Evolutionary conservation across 805 yeast genomes (phyloP).

Genomic region (Crinitomyces ghanaensis): DNA sequence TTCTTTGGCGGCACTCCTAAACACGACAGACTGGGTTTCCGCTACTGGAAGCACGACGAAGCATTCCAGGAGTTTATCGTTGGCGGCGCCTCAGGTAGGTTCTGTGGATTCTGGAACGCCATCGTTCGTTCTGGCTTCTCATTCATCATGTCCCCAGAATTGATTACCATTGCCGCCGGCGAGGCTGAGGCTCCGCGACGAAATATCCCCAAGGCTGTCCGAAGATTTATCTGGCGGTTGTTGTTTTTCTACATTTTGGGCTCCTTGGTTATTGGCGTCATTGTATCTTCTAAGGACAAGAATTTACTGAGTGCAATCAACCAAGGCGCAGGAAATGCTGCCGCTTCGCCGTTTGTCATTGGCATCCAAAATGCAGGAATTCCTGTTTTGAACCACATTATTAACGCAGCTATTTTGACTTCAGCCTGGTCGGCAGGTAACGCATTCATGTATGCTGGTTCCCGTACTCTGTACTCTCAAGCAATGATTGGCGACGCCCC

Average conservation of each 20-base stretch:
- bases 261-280: constrained; percentile 59
- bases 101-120: constrained; percentile 53
- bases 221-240: constrained; percentile 62
- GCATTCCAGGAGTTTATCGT: constrained; percentile 39
- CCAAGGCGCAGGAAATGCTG: constrained; percentile 52
- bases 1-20: constrained; percentile 42
- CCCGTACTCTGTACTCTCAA: constrained; percentile 45
- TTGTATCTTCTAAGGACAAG: constrained; percentile 58
- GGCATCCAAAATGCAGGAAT: constrained; percentile 45
- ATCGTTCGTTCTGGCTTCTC: constrained; percentile 61
- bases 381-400: constrained; percentile 39
- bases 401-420: constrained; percentile 43
- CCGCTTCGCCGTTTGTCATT: constrained; percentile 50
- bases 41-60: constrained; percentile 36
- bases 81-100: constrained; percentile 47
- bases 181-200: constrained; percentile 71
- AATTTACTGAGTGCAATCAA: constrained; percentile 36
- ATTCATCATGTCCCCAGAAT: constrained; percentile 67
- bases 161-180: constrained; percentile 78
- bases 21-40: constrained; percentile 44
- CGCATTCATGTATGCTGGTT: constrained; percentile 48
- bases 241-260: constrained; percentile 55
- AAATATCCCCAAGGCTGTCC: constrained; percentile 68
- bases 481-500: constrained; percentile 58
- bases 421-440: constrained; percentile 50